Base-by-base conservation (phyloP, 2,329 filamentous ascomycete genomes). In the Exophiala sideris region DNA sequence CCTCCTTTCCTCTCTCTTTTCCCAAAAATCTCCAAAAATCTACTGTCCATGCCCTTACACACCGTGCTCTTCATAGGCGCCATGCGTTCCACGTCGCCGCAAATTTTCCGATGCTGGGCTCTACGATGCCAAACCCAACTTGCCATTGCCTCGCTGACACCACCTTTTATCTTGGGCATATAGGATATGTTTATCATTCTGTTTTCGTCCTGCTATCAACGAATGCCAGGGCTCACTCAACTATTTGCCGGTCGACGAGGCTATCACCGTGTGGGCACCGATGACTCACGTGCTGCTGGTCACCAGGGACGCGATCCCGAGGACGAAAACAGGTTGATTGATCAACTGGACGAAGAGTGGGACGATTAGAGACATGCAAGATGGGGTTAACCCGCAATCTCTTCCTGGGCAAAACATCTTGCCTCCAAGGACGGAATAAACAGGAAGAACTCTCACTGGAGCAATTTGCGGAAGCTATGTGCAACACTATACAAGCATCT, bases 311-410 rank as follows among this genome's bases (percentile, higher is more conserved):
- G 74, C 41, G 73, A 76, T 45, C 72, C 81, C 5, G 92, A 96
- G 55, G 91, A 91, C 51, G 94, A 97, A 73, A 96, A 97, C 71
- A 78, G 91, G 59, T 74, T 97, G 64, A 97, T 99, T 69, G 92
- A 97, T 70, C 90, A 96, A 71, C 78, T 96, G 56, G 94, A 97
- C 66, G 92, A 97, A 70, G 91, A 96, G 69, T 97, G 92, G 92
- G 91, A 96, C 42, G 57, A 60, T 47, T 62, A 45, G 54, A 42
- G 7, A 29, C 2, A 29, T 8, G 7, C 24, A 29, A 29, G 24
- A 5, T 8, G 24, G 24, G 24, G 7, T 8, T 4, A 5, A 29
- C 24, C 36, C 29, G 34, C 33, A 24, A 16, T 20, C 2, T 21
- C 14, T 32, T 11, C n/a, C 6, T 8, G 18, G 29, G 10, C 33